Evolutionary conservation across 1,284 basidiomycete species (phyloP).

Genomic region (Neolentinus lepideus): DNA sequence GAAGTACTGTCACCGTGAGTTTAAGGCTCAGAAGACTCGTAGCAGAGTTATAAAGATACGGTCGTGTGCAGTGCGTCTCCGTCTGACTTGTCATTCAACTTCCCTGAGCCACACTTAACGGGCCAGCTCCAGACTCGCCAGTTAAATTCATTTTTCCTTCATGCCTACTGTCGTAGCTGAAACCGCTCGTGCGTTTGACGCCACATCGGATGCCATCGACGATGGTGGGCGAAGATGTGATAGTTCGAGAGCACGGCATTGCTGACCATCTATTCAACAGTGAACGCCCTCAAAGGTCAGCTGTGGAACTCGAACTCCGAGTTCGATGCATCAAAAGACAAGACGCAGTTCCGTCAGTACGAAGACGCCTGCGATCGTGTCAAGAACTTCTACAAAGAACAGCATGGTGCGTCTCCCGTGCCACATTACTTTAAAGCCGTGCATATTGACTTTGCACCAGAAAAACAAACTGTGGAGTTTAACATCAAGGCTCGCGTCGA

Average conservation of each 20-base stretch:
- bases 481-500: slow-evolving; percentile 73
- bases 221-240: slow-evolving; percentile 38
- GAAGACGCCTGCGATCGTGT: slow-evolving; percentile 81
- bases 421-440: background rate
- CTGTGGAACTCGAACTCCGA: slow-evolving; percentile 53
- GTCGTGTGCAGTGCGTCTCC: no score
- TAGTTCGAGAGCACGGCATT: background rate
- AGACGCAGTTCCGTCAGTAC: slow-evolving; percentile 65
- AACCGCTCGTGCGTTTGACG: slow-evolving; percentile 42
- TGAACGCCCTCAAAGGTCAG: slow-evolving; percentile 60
- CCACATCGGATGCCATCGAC: slow-evolving; percentile 71
- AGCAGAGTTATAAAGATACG: no score
- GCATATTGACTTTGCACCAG: slow-evolving; percentile 26
- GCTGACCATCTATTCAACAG: slow-evolving; percentile 25
- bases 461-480: slow-evolving; percentile 84
- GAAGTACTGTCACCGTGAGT: no score
- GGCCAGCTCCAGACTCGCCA: no score
- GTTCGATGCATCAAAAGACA: slow-evolving; percentile 77
- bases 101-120: no score
- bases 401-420: slow-evolving; percentile 52
- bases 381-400: slow-evolving; percentile 83
- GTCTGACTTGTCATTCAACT: no score
- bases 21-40: no score
- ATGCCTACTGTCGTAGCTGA: background rate
- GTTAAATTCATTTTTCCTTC: background rate